Conservation (phyloP, 164 flowering plant genomes). For the Magnolia changhungtana region DNA sequence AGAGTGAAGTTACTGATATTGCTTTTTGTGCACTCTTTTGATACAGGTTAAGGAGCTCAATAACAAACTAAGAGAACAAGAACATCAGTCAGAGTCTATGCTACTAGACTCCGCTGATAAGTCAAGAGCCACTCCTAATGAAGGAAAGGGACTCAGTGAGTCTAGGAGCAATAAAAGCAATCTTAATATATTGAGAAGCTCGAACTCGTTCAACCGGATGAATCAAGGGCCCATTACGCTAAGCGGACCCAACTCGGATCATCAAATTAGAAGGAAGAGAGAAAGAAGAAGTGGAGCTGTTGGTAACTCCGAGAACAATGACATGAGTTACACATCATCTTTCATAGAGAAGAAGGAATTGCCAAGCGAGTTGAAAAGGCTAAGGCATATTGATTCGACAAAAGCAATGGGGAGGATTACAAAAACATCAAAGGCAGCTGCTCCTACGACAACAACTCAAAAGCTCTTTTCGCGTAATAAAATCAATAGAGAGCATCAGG, state of each 20-base stretch:
- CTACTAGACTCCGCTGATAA: constrained; percentile 26
- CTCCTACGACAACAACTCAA: constrained; percentile 16
- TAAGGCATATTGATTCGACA: constrained; percentile 38
- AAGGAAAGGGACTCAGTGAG: constrained; percentile 30
- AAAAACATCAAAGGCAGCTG: constrained; percentile 33
- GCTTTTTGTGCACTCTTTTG: not conserved
- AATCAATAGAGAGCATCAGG: constrained; percentile 35
- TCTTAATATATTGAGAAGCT: constrained; percentile 40
- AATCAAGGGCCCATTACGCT: constrained; percentile 39
- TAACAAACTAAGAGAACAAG: constrained; percentile 19
- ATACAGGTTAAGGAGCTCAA: constrained; percentile 15
- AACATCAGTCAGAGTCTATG: constrained; percentile 22
- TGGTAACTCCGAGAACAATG: constrained; percentile 51
- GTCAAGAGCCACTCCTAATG: constrained; percentile 38
- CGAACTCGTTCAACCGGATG: constrained; percentile 40
- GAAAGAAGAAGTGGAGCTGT: constrained; percentile 31
- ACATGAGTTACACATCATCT: constrained; percentile 9
- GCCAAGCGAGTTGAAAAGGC: constrained; percentile 32
- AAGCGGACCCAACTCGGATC: constrained; percentile 34
- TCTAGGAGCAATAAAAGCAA: constrained; percentile 39
- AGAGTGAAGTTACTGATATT: not conserved
- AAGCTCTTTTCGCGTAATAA: constrained; percentile 32
- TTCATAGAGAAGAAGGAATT: constrained; percentile 26
- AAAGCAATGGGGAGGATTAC: constrained; percentile 44
- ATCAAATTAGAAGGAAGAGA: constrained; percentile 48